Evolutionary conservation across 495 filamentous ascomycete species (phyloP).

Genomic region (Talaromyces stipitatus): DNA sequence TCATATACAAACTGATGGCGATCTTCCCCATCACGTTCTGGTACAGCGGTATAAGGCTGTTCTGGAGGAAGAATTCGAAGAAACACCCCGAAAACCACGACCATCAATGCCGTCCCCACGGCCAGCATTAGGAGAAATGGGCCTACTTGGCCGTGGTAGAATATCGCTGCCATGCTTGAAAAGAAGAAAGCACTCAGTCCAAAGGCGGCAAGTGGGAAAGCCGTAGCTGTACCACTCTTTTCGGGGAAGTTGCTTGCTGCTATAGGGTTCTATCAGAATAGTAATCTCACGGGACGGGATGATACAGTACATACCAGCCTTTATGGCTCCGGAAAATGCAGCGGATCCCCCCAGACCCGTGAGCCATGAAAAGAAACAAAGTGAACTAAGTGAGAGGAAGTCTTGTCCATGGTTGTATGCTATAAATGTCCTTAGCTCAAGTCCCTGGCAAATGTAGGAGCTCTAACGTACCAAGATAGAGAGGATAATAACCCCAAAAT

Average conservation of each 20-base stretch:
- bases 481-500: constrained; percentile 71
- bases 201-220: constrained; percentile 86
- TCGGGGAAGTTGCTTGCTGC: constrained; percentile 90
- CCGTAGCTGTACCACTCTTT: constrained; percentile 88
- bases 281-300: constrained; percentile 2
- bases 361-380: constrained; percentile 77
- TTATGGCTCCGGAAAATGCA: constrained; percentile 80
- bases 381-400: constrained; percentile 56
- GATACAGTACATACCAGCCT: constrained; percentile 46
- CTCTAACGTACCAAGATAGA: constrained; percentile 47
- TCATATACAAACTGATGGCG: constrained; percentile 9
- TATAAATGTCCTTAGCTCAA: constrained; percentile 12
- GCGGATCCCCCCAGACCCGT: constrained; percentile 83
- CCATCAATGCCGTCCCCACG: constrained; percentile 67
- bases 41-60: constrained; percentile 57
- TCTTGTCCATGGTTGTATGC: constrained; percentile 42
- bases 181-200: constrained; percentile 97
- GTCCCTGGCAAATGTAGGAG: neutral
- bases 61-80: constrained; percentile 63
- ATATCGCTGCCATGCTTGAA: constrained; percentile 62
- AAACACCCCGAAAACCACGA: constrained; percentile 71
- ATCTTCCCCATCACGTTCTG: constrained; percentile 35
- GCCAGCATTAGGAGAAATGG: constrained; percentile 74
- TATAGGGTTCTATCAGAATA: constrained; percentile 12
- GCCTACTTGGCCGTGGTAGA: constrained; percentile 79